Percentiles rank a stretch among this genome's conserved stretches.
Conservation (phyloP, 306 rosid genomes). For the Cucurbita maxima region DNA sequence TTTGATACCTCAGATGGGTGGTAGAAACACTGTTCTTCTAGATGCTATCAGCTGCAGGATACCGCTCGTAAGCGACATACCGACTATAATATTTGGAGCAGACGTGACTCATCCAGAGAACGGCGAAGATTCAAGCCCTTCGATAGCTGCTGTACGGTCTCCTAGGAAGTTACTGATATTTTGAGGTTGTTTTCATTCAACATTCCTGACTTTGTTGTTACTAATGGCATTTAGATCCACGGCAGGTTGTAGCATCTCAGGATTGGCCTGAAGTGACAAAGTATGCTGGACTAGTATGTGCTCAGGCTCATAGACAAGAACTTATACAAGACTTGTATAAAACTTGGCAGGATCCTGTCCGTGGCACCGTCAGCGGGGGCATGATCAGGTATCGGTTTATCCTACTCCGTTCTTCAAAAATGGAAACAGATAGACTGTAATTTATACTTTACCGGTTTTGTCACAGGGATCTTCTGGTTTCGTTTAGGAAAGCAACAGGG, state of each 20-base stretch:
- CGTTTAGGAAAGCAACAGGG: constrained; percentile 87
- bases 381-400: constrained; percentile 56
- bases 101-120: constrained; percentile 94
- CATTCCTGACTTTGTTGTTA: not conserved
- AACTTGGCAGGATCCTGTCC: constrained; percentile 89
- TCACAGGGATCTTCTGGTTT: constrained; percentile 75
- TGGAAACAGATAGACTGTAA: not conserved
- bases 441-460: not conserved
- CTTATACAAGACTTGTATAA: constrained; percentile 84
- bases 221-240: constrained; percentile 14
- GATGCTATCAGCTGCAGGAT: constrained; percentile 91
- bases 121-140: constrained; percentile 89
- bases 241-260: constrained; percentile 91
- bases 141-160: constrained; percentile 70
- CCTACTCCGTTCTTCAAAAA: not conserved
- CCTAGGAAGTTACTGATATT: not conserved
- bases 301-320: constrained; percentile 92
- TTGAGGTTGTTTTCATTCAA: not conserved
- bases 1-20: constrained; percentile 63
- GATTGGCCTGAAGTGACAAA: constrained; percentile 98
- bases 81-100: constrained; percentile 88
- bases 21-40: constrained; percentile 86
- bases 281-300: constrained; percentile 85
- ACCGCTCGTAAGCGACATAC: constrained; percentile 84
- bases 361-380: constrained; percentile 83